A percentile compares a stretch with the other conserved stretches of the same genome.
Conservation (phyloP, 352 stramenopile genomes). For the Globisporangium ultimum region DNA sequence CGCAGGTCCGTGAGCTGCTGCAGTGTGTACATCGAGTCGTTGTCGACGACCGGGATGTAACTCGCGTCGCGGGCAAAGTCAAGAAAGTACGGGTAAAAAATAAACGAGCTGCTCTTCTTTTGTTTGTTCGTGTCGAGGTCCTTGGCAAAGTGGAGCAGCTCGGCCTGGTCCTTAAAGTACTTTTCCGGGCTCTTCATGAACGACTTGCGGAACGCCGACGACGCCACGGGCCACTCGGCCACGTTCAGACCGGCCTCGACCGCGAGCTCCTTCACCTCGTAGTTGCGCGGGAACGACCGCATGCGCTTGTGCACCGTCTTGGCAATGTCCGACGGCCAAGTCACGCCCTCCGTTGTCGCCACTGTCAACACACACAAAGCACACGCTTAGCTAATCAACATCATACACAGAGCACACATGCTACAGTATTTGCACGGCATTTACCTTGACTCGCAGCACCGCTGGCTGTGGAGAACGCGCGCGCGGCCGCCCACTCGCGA, state of each 20-base stretch:
- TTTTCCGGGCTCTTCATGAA: slow-evolving; percentile 48
- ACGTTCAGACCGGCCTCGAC: slow-evolving; percentile 66
- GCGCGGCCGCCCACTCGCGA: too few relatives aligned
- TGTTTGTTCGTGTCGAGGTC: slow-evolving; percentile 38
- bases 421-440: too few relatives aligned
- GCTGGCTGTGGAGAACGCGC: too few relatives aligned
- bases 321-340: slow-evolving; percentile 36
- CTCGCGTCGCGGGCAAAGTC: slow-evolving; percentile 46
- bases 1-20: slow-evolving; percentile 74
- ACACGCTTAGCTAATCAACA: too few relatives aligned
- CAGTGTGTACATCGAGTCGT: slow-evolving; percentile 40
- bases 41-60: slow-evolving; percentile 29
- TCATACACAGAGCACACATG: too few relatives aligned
- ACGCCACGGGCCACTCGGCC: slow-evolving; percentile 51
- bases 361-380: too few relatives aligned
- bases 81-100: slow-evolving; percentile 79
- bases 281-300: slow-evolving; percentile 65
- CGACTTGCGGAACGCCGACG: slow-evolving; percentile 56
- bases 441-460: too few relatives aligned
- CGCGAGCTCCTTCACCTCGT: slow-evolving; percentile 60
- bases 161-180: slow-evolving; percentile 54
- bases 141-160: slow-evolving; percentile 55
- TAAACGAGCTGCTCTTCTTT: slow-evolving; percentile 50
- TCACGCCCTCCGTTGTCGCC: not conserved
- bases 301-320: slow-evolving; percentile 42